Evolutionary conservation across 1,139 yeast genomes (phyloP), one percentile per base, ranked within the genome.

Genomic region (Taphrina wiesneri): DNA sequence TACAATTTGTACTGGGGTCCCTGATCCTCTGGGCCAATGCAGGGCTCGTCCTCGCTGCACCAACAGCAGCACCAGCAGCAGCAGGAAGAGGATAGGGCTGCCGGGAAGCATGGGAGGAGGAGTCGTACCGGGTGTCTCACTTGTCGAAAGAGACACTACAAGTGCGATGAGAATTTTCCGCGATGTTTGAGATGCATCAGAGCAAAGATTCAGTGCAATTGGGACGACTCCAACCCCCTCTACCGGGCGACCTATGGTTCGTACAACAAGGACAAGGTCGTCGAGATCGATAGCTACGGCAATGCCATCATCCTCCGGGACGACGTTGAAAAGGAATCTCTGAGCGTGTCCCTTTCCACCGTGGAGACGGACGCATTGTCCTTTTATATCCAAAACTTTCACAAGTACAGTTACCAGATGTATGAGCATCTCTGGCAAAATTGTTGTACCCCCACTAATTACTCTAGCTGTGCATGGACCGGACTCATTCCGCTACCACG

Each of bases 91-190:
- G 15, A 17, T 7, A 39, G 43, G 43, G 6, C 54, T n/a, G n/a
- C n/a, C 7, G 56, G 56, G 15, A 52, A 34, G 45, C 56, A 52
- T 39, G 59, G 49, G 5, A 54, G 21, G 30, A 67, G 74, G 51
- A 71, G 74, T 26, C 70, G 71, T 41, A 71, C 73, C 13, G 74
- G 74, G 21, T 72, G 74, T 51, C 64, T 71, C 63, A 72, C 74
- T 13, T 72, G 74, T 60, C 71, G 74, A 51, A 70, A 71, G 67
- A 67, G 75, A n/a, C 62, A 56, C 52, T 43, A 56, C 52, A 56
- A 56, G 43, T 56, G 62, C 21, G 62, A 56, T 19, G 52, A 43
- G 41, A 13, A 5, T 5, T 43, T 32, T 21, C 62, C 62, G 3
- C 52, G 52, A 6, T 56, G 62, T 21, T 26, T n/a, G 9, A 26